Evolutionary conservation across 495 filamentous ascomycete species (phyloP), one percentile per base, ranked within the genome.

Genomic region (Penicillium atrosanguineum): DNA sequence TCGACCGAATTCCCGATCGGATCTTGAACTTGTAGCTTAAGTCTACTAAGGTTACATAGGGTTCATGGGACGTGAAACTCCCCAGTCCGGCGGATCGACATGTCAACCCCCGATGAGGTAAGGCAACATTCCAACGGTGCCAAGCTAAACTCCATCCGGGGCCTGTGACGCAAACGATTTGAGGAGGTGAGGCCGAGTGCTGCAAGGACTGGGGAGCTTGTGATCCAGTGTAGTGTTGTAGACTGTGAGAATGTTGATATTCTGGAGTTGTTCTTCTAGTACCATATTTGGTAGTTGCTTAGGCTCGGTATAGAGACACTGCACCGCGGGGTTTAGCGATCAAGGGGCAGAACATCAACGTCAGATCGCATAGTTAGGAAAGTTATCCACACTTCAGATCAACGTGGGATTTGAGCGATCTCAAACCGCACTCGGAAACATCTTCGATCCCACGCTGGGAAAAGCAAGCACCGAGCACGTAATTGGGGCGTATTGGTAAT

Each of bases 81-180:
- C 19, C 49, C 16, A 23, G 31, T 31, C 55, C 21, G 36, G 25
- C 42, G 15, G 55, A 58, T 63, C 54, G 64, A 63, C 55, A 65
- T 59, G 63, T 65, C 64, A 63, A 55, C 39, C 46, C 55, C 59
- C 48, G 50, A 67, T 48, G 25, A 47, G 61, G 61, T 23, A 56
- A 63, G 34, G 50, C 50, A 58, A 55, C 60, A 67, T 68, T 69
- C 62, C 64, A 63, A 55, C 52, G 59, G 50, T 54, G 36, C 31
- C 39, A 48, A 43, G 59, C 66, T 68, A 69, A 60, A 62, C 67
- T 61, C 56, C 50, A 64, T 65, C 62, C 65, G 69, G 67, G 50
- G 53, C 39, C 50, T 46, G 58, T 68, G 66, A 71, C 64, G 67
- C 67, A 70, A 71, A 71, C 69, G 64, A 58, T 31, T 39, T 8